Evolutionary conservation across 768 basidiomycete genomes (phyloP).

Genomic region (Suillus plorans): DNA sequence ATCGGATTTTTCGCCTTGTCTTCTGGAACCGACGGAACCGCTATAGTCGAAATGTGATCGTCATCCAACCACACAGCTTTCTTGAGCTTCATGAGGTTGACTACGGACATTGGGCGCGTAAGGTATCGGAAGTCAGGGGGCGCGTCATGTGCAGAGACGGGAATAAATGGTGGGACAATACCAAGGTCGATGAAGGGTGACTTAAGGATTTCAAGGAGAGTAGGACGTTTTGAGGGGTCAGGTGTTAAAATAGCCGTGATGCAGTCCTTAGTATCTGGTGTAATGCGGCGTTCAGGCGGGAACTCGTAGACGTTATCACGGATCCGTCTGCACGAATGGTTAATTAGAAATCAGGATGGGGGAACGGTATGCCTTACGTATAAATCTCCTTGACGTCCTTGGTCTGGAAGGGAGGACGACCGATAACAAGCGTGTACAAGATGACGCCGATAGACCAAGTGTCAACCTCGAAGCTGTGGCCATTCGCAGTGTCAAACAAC

Average conservation of each 20-base stretch:
- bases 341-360: background rate
- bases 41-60: conserved; percentile 48
- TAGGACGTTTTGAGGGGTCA: conserved; percentile 79
- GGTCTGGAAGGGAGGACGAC: conserved; percentile 97
- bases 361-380: conserved; percentile 52
- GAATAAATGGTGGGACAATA: conserved; percentile 78
- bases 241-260: conserved; percentile 84
- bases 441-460: conserved; percentile 98
- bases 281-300: conserved; percentile 73
- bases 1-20: conserved; percentile 37
- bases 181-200: conserved; percentile 84
- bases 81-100: conserved; percentile 70
- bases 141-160: conserved; percentile 71
- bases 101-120: conserved; percentile 54
- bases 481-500: conserved; percentile 91
- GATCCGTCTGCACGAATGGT: conserved; percentile 63
- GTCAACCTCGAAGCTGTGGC: conserved; percentile 98
- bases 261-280: conserved; percentile 69
- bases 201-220: conserved; percentile 80
- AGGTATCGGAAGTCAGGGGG: conserved; percentile 77
- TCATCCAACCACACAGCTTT: conserved; percentile 63
- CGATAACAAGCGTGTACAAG: conserved; percentile 90
- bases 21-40: conserved; percentile 38
- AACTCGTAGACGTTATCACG: conserved; percentile 93
- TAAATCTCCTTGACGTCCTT: conserved; percentile 98